Evolutionary conservation across 2,329 filamentous ascomycete genomes (phyloP).

Genomic region (Akanthomyces uredinophilus): DNA sequence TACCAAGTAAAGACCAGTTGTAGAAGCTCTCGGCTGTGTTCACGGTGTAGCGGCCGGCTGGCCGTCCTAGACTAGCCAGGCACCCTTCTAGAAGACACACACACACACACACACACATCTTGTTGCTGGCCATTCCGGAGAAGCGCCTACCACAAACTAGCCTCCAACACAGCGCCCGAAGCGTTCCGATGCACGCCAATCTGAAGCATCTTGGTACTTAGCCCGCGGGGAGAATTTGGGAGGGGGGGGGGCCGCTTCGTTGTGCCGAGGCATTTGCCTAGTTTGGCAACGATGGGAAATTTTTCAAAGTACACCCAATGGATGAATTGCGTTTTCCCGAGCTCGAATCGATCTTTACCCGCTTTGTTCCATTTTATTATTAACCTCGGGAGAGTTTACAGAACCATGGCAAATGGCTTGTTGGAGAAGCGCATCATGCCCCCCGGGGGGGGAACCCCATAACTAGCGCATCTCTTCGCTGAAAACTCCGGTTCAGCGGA

Average conservation of each 20-base stretch:
- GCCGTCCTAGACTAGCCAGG: background rate
- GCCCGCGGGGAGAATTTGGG: too few relatives aligned
- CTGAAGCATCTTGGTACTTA: background rate
- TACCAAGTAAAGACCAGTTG: background rate
- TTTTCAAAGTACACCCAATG: background rate
- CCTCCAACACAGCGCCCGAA: background rate
- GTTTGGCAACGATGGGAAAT: background rate
- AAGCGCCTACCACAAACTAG: background rate
- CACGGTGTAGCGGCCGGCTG: background rate
- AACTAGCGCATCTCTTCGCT: too few relatives aligned
- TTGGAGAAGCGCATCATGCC: background rate
- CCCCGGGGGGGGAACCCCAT: too few relatives aligned
- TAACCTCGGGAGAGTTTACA: conserved; percentile 7
- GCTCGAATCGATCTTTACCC: conserved; percentile 3
- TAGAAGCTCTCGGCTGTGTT: background rate
- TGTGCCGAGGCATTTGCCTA: conserved; percentile 5
- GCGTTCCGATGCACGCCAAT: conserved; percentile 5
- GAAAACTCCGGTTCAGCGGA: conserved; percentile 14
- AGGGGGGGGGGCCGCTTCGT: background rate
- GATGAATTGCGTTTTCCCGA: background rate
- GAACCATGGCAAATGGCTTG: background rate
- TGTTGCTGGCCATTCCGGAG: background rate
- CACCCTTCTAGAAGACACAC: background rate
- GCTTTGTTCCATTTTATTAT: conserved; percentile 6
- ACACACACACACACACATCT: too few relatives aligned